Conservation (phyloP, 2,329 filamentous ascomycete species). For the Uncinocarpus reesii region DNA sequence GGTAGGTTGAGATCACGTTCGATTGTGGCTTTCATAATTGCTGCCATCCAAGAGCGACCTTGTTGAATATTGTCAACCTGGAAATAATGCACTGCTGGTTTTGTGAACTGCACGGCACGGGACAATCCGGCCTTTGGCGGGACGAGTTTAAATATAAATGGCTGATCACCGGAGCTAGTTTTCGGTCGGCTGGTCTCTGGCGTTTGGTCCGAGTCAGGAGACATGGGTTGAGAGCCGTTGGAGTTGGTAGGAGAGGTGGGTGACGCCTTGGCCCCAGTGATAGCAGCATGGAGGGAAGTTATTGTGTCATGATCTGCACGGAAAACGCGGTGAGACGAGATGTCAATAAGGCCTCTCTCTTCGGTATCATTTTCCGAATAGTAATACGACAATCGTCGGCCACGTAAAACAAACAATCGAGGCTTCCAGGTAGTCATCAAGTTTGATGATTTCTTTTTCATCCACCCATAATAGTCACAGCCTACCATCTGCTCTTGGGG, state of each 20-base stretch:
- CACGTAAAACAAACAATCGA: conserved; percentile 86
- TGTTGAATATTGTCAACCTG: conserved; percentile 83
- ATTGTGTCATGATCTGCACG: conserved; percentile 85
- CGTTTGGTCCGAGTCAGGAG: conserved; percentile 18
- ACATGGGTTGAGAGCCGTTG: conserved; percentile 13
- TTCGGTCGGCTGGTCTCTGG: conserved; percentile 2
- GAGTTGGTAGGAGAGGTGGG: conserved; percentile 46
- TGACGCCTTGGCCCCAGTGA: conserved; percentile 72
- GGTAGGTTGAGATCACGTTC: conserved; percentile 70
- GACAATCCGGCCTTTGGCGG: conserved; percentile 80
- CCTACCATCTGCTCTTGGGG: conserved; percentile 74
- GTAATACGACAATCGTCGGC: conserved; percentile 85
- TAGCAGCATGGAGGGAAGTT: conserved; percentile 78
- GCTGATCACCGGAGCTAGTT: conserved; percentile 42
- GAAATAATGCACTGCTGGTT: conserved; percentile 95
- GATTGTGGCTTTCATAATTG: conserved; percentile 97
- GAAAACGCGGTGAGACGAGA: conserved; percentile 92
- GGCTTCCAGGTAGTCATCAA: conserved; percentile 98
- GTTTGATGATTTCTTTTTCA: conserved; percentile 97
- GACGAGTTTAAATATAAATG: conserved; percentile 97
- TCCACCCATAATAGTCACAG: conserved; percentile 95
- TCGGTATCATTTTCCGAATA: conserved; percentile 87
- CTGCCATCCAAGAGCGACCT: conserved; percentile 94
- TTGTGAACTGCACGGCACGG: conserved; percentile 91
- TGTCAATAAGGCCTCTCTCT: conserved; percentile 93